These are phyloP conservation scores for Penicillium nordicum DNA, from an alignment of 2,329 filamentous ascomycete genomes.

Conservation along the genomic window DNA sequence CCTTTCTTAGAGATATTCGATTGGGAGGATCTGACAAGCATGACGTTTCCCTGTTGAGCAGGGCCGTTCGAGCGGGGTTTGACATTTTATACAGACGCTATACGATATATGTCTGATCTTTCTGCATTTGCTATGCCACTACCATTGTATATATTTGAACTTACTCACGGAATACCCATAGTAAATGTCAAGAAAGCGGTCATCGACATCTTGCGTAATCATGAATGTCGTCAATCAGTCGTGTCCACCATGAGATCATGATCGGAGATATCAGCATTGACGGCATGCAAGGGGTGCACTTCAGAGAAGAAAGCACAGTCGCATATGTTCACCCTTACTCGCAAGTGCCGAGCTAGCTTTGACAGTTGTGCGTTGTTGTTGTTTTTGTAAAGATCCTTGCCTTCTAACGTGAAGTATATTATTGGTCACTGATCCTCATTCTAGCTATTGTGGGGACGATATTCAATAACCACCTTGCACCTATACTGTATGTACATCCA, in stretches of 20 bases:
- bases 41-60: constrained; percentile 23
- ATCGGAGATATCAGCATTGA: constrained; percentile 8
- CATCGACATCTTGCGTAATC: background rate
- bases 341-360: background rate
- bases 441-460: background rate
- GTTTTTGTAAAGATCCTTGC: background rate
- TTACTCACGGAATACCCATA: background rate
- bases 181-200: background rate
- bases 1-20: constrained; percentile 36
- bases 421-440: background rate
- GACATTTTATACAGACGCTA: background rate
- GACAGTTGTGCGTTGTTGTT: background rate
- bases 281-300: constrained; percentile 11
- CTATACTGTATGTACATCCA: no score
- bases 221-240: background rate
- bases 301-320: background rate
- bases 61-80: background rate
- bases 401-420: background rate
- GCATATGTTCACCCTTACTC: background rate
- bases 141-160: background rate
- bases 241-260: constrained; percentile 18
- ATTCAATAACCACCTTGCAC: background rate
- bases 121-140: background rate
- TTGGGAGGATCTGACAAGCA: constrained; percentile 33
- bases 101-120: background rate